A percentile compares a stretch with the other conserved stretches of the same genome.
Evolutionary conservation across 2,329 filamentous ascomycete species (phyloP).

Genomic region (Daldinia sp.): DNA sequence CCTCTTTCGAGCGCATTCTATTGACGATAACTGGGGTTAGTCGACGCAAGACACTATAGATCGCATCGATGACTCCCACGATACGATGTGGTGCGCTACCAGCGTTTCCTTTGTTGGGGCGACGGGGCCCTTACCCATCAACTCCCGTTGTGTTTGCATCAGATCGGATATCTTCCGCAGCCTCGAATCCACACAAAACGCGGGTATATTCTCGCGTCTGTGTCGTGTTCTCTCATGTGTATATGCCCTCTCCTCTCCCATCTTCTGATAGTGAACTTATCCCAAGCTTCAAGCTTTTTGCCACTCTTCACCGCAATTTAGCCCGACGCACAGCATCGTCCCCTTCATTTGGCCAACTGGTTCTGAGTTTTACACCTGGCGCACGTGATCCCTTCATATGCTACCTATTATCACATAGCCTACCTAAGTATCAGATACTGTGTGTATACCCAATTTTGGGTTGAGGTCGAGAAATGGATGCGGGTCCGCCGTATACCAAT

Average conservation of each 20-base stretch:
- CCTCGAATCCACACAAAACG: conserved; percentile 20
- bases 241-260: too few species aligned
- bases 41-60: conserved; percentile 20
- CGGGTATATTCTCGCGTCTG: conserved; percentile 19
- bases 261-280: conserved; percentile 5
- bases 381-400: conserved; percentile 25
- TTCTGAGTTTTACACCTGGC: conserved; percentile 5
- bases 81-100: conserved; percentile 21
- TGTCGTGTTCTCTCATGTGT: conserved; percentile 6
- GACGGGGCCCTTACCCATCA: conserved; percentile 18
- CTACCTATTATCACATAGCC: conserved; percentile 15
- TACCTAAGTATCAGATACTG: conserved; percentile 1
- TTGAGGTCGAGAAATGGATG: conserved; percentile 15
- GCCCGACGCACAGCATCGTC: conserved; percentile 1
- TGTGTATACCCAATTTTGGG: conserved; percentile 3
- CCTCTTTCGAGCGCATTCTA: conserved; percentile 30
- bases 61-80: conserved; percentile 28
- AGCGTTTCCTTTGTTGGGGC: conserved; percentile 17
- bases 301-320: conserved; percentile 33
- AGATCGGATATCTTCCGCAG: conserved; percentile 16
- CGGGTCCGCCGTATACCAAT: neutral
- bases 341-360: neutral
- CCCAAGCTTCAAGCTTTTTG: conserved; percentile 21
- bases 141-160: conserved; percentile 24
- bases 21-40: conserved; percentile 15